These are phyloP conservation scores for Penicillium frequentans DNA, from an alignment of 2,329 filamentous ascomycete species.

Conservation along the genomic window DNA sequence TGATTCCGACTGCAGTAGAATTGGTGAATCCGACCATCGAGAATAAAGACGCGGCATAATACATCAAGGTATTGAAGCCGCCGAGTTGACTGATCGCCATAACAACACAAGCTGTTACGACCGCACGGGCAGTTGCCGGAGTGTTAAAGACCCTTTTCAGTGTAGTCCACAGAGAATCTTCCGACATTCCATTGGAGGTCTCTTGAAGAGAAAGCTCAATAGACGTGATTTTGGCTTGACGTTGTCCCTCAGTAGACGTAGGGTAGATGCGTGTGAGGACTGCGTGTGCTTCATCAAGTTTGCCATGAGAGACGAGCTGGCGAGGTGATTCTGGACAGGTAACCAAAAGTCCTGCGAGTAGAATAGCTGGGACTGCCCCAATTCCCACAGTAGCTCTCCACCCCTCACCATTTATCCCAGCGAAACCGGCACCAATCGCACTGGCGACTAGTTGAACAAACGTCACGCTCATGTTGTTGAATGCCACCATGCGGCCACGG, in stretches of 20 bases:
- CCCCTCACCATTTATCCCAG: conserved; percentile 40
- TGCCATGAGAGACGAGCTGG: conserved; percentile 47
- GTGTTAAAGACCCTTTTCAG: conserved; percentile 11
- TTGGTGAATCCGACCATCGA: conserved; percentile 52
- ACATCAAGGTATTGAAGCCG: conserved; percentile 49
- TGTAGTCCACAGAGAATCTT: conserved; percentile 11
- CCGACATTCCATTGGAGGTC: conserved; percentile 15
- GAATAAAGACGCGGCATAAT: conserved; percentile 47
- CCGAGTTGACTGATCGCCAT: conserved; percentile 41
- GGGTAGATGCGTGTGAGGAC: conserved; percentile 32
- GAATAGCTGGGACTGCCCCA: conserved; percentile 49
- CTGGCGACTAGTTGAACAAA: conserved; percentile 43
- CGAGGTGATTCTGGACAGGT: conserved; percentile 53
- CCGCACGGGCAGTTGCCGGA: conserved; percentile 8
- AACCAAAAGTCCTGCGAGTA: conserved; percentile 45
- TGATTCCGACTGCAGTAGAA: conserved; percentile 50
- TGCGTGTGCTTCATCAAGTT: conserved; percentile 39
- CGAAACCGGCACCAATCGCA: conserved; percentile 42
- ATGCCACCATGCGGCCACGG: conserved; percentile 20
- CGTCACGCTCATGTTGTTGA: conserved; percentile 36
- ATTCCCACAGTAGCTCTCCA: conserved; percentile 53
- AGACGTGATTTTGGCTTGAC: conserved; percentile 46
- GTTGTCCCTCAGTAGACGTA: conserved; percentile 39
- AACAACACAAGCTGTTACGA: conserved; percentile 8
- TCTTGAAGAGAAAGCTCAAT: conserved; percentile 45